Conservation (phyloP, 768 basidiomycete genomes). For the Saitozyma podzolica region DNA sequence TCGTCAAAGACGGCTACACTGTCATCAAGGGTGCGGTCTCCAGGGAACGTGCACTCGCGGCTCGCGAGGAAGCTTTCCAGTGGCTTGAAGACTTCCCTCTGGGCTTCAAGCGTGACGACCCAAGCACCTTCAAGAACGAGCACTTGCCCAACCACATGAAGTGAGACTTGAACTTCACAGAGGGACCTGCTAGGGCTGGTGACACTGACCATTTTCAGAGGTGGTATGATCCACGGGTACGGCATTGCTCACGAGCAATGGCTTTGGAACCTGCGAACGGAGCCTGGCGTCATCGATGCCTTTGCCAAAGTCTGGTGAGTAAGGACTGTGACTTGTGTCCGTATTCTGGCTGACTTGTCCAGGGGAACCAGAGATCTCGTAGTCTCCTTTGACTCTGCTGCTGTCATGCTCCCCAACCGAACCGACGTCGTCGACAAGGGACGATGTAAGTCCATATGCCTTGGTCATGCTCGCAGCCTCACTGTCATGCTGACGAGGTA, state of each 20-base stretch:
- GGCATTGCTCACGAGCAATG: constrained; percentile 24
- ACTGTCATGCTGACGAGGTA: constrained; percentile 31
- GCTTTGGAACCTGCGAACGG: too few species aligned
- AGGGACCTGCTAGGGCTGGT: too few species aligned
- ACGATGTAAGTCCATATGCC: too few species aligned
- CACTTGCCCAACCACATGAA: constrained; percentile 29
- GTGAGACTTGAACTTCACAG: not conserved
- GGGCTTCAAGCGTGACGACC: constrained; percentile 46
- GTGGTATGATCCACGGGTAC: constrained; percentile 2
- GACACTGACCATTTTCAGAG: not conserved
- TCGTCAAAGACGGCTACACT: too few species aligned
- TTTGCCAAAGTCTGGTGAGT: constrained; percentile 8
- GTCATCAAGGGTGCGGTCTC: too few species aligned
- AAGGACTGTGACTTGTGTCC: constrained; percentile 41
- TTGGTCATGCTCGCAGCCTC: constrained; percentile 12
- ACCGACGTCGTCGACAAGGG: constrained; percentile 32
- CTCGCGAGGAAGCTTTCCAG: constrained; percentile 1
- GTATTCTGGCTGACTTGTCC: constrained; percentile 5
- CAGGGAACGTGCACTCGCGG: too few species aligned
- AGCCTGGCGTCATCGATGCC: too few species aligned
- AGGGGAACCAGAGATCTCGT: constrained; percentile 4
- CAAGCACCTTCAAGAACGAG: constrained; percentile 30
- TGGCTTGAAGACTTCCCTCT: constrained; percentile 41
- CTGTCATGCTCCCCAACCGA: not conserved
- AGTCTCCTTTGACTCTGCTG: too few species aligned